These are phyloP conservation scores for Pyricularia sp. DNA, from an alignment of 2,329 filamentous ascomycete species.

Conservation along the genomic window DNA sequence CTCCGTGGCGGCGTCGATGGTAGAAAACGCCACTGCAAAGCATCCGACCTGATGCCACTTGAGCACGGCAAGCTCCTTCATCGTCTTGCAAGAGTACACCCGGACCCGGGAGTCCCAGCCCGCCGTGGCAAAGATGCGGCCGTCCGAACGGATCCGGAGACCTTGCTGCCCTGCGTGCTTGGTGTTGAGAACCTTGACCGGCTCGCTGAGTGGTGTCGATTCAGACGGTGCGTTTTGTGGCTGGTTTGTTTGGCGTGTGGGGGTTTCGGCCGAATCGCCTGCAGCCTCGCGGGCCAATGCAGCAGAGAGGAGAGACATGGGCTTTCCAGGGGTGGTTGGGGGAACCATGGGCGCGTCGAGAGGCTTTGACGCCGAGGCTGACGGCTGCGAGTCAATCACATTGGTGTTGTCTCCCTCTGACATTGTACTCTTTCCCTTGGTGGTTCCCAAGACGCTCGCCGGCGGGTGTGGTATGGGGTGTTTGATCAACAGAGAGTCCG, in stretches of 20 bases:
- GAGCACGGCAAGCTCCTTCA: conserved; percentile 80
- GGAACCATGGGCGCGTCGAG: neutral
- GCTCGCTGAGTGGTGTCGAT: conserved; percentile 19
- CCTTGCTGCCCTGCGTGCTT: conserved; percentile 86
- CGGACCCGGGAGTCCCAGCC: conserved; percentile 80
- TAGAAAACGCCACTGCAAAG: conserved; percentile 65
- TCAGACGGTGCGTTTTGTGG: conserved; percentile 7
- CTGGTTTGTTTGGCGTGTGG: conserved; percentile 4
- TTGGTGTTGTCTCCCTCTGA: neutral
- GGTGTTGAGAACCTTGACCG: conserved; percentile 55
- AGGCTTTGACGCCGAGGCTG: neutral
- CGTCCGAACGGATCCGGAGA: conserved; percentile 64
- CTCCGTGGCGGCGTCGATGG: conserved; percentile 14
- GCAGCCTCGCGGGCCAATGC: conserved; percentile 11
- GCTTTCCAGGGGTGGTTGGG: neutral
- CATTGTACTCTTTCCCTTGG: neutral
- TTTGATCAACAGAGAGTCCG: conserved; percentile 66
- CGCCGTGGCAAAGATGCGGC: conserved; percentile 72
- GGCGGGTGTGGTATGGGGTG: conserved; percentile 42
- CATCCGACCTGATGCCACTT: conserved; percentile 91
- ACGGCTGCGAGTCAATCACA: neutral
- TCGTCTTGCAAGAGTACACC: conserved; percentile 66
- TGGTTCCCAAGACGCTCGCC: neutral
- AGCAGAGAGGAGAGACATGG: conserved; percentile 16
- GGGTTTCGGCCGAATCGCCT: neutral